Base-by-base conservation (phyloP, 441 rosid species). In the Euphorbia celastroides region DNA sequence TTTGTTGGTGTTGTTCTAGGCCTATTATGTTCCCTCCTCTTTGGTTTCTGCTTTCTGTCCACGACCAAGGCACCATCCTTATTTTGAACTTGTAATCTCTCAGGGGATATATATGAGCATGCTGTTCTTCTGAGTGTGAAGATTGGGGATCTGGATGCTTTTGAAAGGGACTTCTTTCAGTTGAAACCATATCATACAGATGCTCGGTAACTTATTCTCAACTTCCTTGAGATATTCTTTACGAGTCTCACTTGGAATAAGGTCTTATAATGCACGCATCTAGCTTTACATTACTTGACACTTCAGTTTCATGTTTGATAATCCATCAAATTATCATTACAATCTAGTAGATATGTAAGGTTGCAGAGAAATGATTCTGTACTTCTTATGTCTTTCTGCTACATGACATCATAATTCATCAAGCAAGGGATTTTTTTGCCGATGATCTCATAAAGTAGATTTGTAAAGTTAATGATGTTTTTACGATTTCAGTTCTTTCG, bases 81-180 rank as follows among this genome's bases (percentile, higher is more conserved):
- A 50, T 27, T 50, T 22, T 26, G 1, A 31, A 5, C 20, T 5
- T n/a, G 57, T 27, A 41, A 44, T 57, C 51, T 72, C 76, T 9
- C 77, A 93, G 97, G 99, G 86, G 97, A 91, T 65, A 84, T 91
- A 48, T 88, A 85, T 51, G 99, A 91, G 86, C 93, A 84, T 62
- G 97, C 96, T 55, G 96, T 91, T 70, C 90, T 93, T 55, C 80
- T 91, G 5, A 89, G 96, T 57, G 96, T 93, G 14, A 86, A 88
- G 83, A 77, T 77, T 56, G 99, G 92, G 79, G 96, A 93, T 77
- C 96, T 91, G 80, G 96, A 88, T 69, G 96, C 91, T 38, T 93
- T 93, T 81, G 96, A 93, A 84, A 86, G 97, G 69, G 96, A 93
- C 75, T 93, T 91, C 81, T 91, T 82, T 78, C 99, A 93, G 86